These are phyloP conservation scores for Porphyra umbilicalis DNA, from an alignment of 31 red algal genomes.

Conservation along the genomic window DNA sequence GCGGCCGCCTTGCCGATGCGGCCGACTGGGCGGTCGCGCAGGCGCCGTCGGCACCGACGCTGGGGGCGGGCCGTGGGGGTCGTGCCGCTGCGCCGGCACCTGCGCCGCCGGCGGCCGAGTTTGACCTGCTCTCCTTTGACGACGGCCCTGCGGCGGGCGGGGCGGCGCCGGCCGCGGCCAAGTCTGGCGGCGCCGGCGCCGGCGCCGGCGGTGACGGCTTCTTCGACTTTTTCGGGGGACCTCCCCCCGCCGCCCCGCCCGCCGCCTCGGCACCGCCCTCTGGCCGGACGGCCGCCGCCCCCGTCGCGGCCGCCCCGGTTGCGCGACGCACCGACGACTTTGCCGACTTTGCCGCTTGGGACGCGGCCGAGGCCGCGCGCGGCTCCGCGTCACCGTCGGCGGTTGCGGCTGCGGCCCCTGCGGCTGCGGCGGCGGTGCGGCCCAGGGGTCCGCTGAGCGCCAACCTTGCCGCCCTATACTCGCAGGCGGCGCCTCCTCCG, in stretches of 20 bases:
- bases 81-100: not conserved
- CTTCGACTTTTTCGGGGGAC: not conserved
- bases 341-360: conserved; percentile 66
- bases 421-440: not conserved
- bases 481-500: not conserved
- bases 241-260: not conserved
- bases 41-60: not conserved
- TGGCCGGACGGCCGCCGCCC: not conserved
- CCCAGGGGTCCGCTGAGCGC: not conserved
- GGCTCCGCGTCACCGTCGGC: not conserved
- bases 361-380: conserved; percentile 45
- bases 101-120: not conserved
- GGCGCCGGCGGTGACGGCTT: not conserved
- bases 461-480: not conserved
- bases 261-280: not conserved
- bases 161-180: not conserved
- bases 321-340: conserved; percentile 23
- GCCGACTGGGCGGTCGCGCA: conserved; percentile 51
- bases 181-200: not conserved
- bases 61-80: not conserved
- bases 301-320: not conserved
- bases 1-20: conserved; percentile 53
- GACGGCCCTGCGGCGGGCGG: not conserved
- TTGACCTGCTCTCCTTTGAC: conserved; percentile 45
- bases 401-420: not conserved